Base-by-base conservation (phyloP, 2,329 filamentous ascomycete genomes). In the Ophiostoma sp. region DNA sequence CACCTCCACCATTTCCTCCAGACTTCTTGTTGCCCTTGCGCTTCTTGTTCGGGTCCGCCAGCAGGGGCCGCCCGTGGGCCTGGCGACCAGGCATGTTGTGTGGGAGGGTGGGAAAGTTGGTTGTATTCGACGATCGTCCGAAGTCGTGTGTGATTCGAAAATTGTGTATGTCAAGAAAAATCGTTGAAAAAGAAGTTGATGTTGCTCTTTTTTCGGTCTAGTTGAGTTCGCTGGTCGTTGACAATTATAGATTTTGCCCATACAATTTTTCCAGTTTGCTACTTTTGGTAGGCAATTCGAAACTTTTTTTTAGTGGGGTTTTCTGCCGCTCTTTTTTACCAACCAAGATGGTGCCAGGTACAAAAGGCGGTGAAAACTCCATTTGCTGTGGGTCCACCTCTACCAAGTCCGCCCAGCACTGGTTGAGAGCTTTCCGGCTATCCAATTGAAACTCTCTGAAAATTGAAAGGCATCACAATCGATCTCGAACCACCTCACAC, bases 81-180 rank as follows among this genome's bases (percentile, higher is more conserved):
- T 90, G 88, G 76, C 88, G 85, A 79, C 88, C 88, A 25, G 86
- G 85, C 88, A 90, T 89, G 8, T 55, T 28, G 11, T 69, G 33
- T 68, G 22, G 19, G 22, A 55, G 70, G 36, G 52, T 15, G n/a
- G 11, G n/a, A 28, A 11, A 6, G 19, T n/a, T 0, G 11, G 6
- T 25, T 45, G 33, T 6, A 22, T 52, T n/a, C n/a, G n/a, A n/a
- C 39, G 39, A 28, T 22, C 9, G 50, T 31, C 15, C 28, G 12
- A 19, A 2, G 5, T 33, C 17, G 6, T n/a, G 19, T 19, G 17
- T 17, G 25, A 31, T 9, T 57, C 2, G 55, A 28, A 2, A 39
- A 4, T 12, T 39, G 19, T 22, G 2, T 6, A 1, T n/a, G 31
- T 36, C n/a, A n/a, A 55, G 8, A 15, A 31, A 36, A 36, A 6